Evolutionary conservation across 768 basidiomycete genomes (phyloP), one percentile per base, ranked within the genome.

Genomic region (Podaxis carcinomalis): DNA sequence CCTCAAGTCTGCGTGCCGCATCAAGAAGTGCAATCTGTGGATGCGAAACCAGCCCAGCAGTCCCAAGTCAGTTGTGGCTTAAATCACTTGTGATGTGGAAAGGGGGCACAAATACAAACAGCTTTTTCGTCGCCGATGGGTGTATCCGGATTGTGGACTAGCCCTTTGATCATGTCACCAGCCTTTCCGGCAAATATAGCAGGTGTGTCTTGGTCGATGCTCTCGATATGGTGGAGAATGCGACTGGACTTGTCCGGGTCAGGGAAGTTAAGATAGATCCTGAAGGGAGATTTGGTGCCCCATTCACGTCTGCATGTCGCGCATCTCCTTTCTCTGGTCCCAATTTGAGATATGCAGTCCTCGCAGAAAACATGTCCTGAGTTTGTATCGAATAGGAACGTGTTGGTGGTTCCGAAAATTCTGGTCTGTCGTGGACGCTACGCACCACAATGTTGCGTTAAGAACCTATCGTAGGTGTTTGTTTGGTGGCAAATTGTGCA

Each of bases 301-400:
- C 59, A 61, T 39, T 37, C 59, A 13, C 28, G 16, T 5, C 59
- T 19, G 23, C 59, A 61, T 49, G 51, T 47, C 5, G 59, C 51
- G 21, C 59, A 61, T n/a, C 11, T 46, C 35, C 19, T 14, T 36
- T 52, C 28, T 28, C 42, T 36, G 35, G 1, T 42, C 32, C 52
- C 49, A 23, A 61, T 19, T 4, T 49, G 52, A 13, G n/a, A 47
- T 37, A 44, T 55, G 27, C 59, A 61, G 36, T 54, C 52, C n/a
- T 50, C 35, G 35, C 59, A 61, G 52, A 61, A 61, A 7, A 47
- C 53, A 44, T 61, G 59, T 3, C 59, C 59, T 61, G 23, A 35
- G 13, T 23, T 13, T 19, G 14, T n/a, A 28, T 46, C 2, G 28
- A 46, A 27, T 44, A 47, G n/a, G 28, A 36, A 13, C n/a, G 9